These are phyloP conservation scores for Salvia sclarea DNA, from an alignment of 305 asterid species.

Conservation along the genomic window DNA sequence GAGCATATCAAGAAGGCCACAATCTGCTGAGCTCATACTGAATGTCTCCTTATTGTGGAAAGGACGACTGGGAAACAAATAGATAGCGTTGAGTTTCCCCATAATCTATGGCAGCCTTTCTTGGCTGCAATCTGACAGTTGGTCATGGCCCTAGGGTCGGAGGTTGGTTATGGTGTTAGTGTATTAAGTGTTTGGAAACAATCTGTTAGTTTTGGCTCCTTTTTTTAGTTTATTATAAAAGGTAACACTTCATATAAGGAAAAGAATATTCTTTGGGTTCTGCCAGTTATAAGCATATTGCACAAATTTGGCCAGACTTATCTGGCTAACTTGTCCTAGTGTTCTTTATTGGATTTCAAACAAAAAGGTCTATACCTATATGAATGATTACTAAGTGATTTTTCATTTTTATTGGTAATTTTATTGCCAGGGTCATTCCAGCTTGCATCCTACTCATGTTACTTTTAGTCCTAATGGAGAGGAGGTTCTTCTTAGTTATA, in stretches of 20 bases:
- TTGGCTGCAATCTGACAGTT: background rate
- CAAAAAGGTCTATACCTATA: background rate
- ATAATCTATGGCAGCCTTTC: background rate
- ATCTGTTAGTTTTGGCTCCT: background rate
- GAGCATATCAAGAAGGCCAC: background rate
- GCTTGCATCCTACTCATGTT: constrained; percentile 87
- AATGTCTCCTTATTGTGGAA: background rate
- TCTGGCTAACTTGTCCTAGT: background rate
- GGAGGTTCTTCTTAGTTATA: constrained; percentile 95
- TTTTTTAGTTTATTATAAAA: background rate
- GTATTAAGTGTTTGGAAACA: background rate
- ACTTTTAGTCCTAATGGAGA: constrained; percentile 87
- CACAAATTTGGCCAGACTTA: background rate
- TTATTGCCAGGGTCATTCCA: constrained; percentile 66
- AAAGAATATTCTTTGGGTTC: background rate
- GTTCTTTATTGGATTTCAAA: background rate
- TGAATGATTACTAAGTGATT: background rate
- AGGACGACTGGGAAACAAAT: background rate
- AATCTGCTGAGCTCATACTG: background rate
- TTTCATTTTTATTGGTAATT: no score
- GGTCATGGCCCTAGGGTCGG: background rate
- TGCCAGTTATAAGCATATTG: background rate
- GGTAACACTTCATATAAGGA: background rate
- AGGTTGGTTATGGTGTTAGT: background rate
- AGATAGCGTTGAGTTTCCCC: background rate